phyloP scores from a whole-genome alignment of 2,329 filamentous ascomycete species.

The Fusarium piperis region DNA sequence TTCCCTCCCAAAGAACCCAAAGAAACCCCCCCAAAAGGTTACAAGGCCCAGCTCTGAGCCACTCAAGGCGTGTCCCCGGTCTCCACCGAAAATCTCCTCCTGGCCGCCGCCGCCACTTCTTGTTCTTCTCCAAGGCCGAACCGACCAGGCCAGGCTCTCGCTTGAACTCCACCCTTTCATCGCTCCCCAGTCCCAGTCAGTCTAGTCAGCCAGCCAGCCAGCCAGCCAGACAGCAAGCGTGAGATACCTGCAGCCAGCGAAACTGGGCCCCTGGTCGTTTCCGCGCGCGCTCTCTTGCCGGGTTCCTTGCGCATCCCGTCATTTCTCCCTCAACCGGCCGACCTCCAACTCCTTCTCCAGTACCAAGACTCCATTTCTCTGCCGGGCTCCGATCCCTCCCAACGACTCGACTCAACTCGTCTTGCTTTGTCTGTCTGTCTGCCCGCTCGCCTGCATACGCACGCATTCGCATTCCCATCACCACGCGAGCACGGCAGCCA shows the following conservation, averaged over 20 bases:
- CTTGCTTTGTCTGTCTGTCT: background rate
- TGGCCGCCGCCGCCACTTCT: constrained; percentile 19
- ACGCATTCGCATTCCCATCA: background rate
- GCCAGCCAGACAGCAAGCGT: background rate
- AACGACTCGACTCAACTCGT: background rate
- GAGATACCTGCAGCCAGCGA: background rate
- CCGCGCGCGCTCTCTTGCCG: background rate
- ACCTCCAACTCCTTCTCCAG: background rate
- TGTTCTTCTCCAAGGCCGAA: background rate
- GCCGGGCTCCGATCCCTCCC: constrained; percentile 27
- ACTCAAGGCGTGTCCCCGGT: constrained; percentile 8
- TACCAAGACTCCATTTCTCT: constrained; percentile 20
- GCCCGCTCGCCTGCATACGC: background rate
- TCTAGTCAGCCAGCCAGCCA: background rate
- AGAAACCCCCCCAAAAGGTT: background rate
- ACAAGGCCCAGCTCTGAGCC: constrained; percentile 5
- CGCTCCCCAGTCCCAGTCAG: background rate
- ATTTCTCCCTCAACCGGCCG: constrained; percentile 13
- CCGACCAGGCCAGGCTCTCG: background rate
- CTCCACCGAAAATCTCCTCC: constrained; percentile 37
- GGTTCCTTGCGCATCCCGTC: constrained; percentile 18
- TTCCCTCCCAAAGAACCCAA: background rate
- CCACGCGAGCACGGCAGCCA: constrained; percentile 5
- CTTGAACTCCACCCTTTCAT: background rate
- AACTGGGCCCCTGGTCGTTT: background rate